These are phyloP conservation scores for Teunomyces gatunensis DNA, from an alignment of 805 yeast species.

Conservation along the genomic window DNA sequence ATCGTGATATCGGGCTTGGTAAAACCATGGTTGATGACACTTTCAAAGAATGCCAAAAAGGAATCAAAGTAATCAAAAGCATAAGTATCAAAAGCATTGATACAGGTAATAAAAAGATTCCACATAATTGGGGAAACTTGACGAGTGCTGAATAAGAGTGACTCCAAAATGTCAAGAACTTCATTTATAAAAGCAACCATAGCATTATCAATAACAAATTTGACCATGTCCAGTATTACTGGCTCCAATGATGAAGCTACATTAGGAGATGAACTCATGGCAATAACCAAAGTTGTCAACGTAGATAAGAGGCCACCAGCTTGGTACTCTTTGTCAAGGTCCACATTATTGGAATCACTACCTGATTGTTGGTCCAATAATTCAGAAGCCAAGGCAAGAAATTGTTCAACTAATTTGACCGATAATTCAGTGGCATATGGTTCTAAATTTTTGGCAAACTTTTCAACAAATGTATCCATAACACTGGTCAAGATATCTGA, in stretches of 20 bases:
- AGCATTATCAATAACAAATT: conserved; percentile 36
- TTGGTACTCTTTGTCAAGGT: conserved; percentile 41
- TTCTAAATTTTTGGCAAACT: conserved; percentile 40
- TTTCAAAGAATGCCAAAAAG: conserved; percentile 56
- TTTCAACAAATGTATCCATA: conserved; percentile 46
- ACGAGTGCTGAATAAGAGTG: conserved; percentile 53
- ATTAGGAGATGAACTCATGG: conserved; percentile 40
- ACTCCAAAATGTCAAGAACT: conserved; percentile 47
- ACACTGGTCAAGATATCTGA: conserved; percentile 43
- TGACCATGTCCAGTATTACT: conserved; percentile 32
- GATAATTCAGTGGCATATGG: conserved; percentile 72
- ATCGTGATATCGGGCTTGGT: conserved; percentile 29
- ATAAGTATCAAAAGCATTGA: conserved; percentile 56
- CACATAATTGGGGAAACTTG: conserved; percentile 51
- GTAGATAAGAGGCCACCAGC: conserved; percentile 44
- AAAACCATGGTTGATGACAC: conserved; percentile 52
- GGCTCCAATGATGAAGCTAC: conserved; percentile 35
- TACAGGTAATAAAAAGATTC: conserved; percentile 47
- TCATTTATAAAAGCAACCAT: conserved; percentile 38
- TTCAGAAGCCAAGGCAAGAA: conserved; percentile 67
- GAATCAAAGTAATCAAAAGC: conserved; percentile 59
- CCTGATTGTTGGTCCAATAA: conserved; percentile 27
- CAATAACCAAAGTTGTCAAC: conserved; percentile 40
- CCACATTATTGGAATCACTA: conserved; percentile 14
- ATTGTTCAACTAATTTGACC: conserved; percentile 65